A percentile compares a stretch with the other conserved stretches of the same genome.
These are phyloP conservation scores for Fagopyrum esculentum DNA, from an alignment of 148 eudicot genomes.

Conservation along the genomic window DNA sequence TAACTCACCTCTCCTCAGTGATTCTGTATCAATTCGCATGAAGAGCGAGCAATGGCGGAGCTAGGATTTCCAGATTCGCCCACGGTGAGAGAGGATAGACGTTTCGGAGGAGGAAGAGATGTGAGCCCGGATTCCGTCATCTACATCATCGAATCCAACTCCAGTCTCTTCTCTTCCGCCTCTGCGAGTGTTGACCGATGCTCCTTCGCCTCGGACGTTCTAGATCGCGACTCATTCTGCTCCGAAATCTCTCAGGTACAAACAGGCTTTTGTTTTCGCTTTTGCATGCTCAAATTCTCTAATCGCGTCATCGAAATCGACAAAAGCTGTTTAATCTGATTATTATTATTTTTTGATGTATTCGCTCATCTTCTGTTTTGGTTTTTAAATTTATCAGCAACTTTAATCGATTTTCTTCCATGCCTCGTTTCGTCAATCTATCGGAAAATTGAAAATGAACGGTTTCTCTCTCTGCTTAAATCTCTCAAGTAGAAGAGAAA, in stretches of 20 bases:
- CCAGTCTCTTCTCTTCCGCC: constrained; percentile 66
- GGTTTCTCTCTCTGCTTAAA: constrained; percentile 24
- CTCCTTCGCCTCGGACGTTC: constrained; percentile 55
- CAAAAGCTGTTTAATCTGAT: too few species aligned
- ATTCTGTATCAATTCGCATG: background rate
- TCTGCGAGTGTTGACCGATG: constrained; percentile 65
- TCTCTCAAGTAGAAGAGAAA: background rate
- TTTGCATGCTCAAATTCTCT: too few species aligned
- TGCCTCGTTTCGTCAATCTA: too few species aligned
- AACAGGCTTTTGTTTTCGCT: too few species aligned
- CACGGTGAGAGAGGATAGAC: constrained; percentile 8
- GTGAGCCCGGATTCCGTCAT: constrained; percentile 71
- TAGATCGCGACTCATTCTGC: constrained; percentile 45
- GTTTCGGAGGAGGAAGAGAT: constrained; percentile 25
- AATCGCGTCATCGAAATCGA: too few species aligned
- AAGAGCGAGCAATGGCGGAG: constrained; percentile 35
- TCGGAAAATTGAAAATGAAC: too few species aligned
- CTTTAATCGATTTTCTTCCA: too few species aligned
- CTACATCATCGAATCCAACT: constrained; percentile 37
- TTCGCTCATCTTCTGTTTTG: too few species aligned
- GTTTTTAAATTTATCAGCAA: too few species aligned
- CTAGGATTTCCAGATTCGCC: constrained; percentile 18
- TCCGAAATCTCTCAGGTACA: constrained; percentile 36
- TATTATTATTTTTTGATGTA: too few species aligned
- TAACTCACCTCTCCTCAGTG: background rate